Base-by-base conservation (phyloP, 192 early-diverging fungal species). In the Umbelopsis isabellina region DNA sequence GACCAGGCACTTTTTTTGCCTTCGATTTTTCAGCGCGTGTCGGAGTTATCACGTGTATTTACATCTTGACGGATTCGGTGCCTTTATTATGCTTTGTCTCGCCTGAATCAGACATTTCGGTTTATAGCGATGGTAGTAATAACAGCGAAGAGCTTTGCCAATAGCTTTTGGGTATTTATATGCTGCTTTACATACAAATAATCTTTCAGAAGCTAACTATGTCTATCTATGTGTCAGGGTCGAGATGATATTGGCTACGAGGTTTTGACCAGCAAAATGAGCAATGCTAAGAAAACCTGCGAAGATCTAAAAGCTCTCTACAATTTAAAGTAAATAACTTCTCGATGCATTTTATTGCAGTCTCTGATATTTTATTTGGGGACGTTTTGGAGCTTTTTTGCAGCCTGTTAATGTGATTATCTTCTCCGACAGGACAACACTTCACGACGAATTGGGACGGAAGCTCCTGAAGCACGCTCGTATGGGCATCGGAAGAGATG, bases 401-500 rank as follows among this genome's bases (percentile, higher is more conserved):
- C 27, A 4, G 16, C 2, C 30, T 61, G 33, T 61, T 61, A 12
- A 61, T 30, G 33, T 61, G 18, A 61, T 61, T 61, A 25, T 61
- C 27, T 61, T 12, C 55, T 61, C 55, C 35, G 72, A 46, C 52
- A 87, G 91, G 50, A 88, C 91, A 5, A 65, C 78, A 1, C 71
- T 91, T 30, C 87, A 93, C 45, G 91, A 93, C 52, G 91, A 93
- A 10, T 81, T 88, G 67, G 90, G 90, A 51, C 89, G 90, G 72
- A 83, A 83, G 67, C 66, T 93, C 46, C 46, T 80, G 37, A 93
- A 91, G 70, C 72, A 88, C 50, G 75, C 86, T 7, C 87, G 88
- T 37, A 69, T 78, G 3, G 83, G 77, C 1, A 67, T 93, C 41
- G 91, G 91, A 0, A 83, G 80, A 46, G 89, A 93, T 65, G 91